Conservation (phyloP, 148 eudicot genomes). For the Cornus suecica region DNA sequence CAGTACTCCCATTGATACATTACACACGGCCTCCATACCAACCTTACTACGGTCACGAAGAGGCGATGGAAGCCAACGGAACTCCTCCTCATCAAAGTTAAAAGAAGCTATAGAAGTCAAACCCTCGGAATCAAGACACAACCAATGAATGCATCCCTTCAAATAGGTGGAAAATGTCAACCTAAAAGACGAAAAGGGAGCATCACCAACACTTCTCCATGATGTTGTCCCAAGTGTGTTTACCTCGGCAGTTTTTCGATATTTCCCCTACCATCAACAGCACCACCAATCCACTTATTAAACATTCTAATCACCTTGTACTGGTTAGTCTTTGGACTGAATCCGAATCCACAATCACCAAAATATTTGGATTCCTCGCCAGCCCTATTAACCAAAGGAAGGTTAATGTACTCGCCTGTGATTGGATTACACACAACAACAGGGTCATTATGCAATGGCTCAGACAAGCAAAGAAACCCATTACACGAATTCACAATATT, state of each 20-base stretch:
- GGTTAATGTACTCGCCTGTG: slow-evolving; percentile 14
- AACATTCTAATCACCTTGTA: background rate
- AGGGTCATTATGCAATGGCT: background rate
- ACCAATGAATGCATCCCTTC: slow-evolving; percentile 10
- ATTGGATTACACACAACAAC: slow-evolving; percentile 21
- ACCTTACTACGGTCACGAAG: too few relatives aligned
- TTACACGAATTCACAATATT: background rate
- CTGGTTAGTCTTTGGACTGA: background rate
- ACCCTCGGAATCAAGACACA: background rate
- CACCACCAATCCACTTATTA: background rate
- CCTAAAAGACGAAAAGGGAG: background rate
- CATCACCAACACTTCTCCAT: background rate
- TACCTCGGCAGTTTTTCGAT: background rate
- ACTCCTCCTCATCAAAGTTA: slow-evolving; percentile 16
- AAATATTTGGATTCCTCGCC: background rate
- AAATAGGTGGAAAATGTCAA: background rate
- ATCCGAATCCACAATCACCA: slow-evolving; percentile 1
- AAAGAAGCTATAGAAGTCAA: slow-evolving; percentile 5
- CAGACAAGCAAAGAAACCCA: slow-evolving; percentile 7
- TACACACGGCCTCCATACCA: too few relatives aligned
- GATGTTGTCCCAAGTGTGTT: background rate
- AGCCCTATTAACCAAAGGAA: background rate
- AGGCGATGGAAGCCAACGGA: slow-evolving; percentile 9
- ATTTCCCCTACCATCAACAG: too few relatives aligned
- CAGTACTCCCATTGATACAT: slow-evolving; percentile 9